These are phyloP conservation scores for Ambrosiella xylebori DNA, from an alignment of 2,329 filamentous ascomycete genomes.

Conservation along the genomic window DNA sequence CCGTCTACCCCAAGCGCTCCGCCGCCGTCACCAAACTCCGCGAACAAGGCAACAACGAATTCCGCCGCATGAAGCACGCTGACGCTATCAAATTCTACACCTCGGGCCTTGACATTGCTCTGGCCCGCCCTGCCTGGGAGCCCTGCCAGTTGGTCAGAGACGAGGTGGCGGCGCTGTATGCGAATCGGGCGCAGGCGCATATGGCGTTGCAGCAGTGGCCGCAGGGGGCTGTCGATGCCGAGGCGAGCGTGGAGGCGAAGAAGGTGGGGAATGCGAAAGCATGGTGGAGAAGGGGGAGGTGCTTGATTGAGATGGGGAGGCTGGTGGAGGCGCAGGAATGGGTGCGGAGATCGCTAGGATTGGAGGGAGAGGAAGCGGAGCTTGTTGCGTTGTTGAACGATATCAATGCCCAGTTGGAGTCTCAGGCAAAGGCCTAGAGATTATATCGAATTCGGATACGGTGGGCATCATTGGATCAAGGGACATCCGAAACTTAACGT, in stretches of 20 bases:
- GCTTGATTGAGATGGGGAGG: conserved; percentile 78
- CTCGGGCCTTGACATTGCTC: conserved; percentile 79
- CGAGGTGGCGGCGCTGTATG: conserved; percentile 62
- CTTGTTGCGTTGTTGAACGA: conserved; percentile 47
- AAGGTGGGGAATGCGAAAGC: conserved; percentile 78
- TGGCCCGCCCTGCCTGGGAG: conserved; percentile 72
- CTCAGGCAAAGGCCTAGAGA: conserved; percentile 16
- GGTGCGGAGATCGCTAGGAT: conserved; percentile 61
- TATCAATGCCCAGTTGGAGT: conserved; percentile 31
- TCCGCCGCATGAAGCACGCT: conserved; percentile 56
- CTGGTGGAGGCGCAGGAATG: conserved; percentile 68
- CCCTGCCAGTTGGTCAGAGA: conserved; percentile 67
- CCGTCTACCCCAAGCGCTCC: conserved; percentile 81
- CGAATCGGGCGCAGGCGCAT: conserved; percentile 78
- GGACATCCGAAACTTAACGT: background rate
- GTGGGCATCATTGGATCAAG: background rate
- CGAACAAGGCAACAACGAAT: conserved; percentile 68
- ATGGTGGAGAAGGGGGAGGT: conserved; percentile 79
- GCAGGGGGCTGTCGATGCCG: conserved; percentile 73
- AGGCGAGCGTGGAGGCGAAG: conserved; percentile 76
- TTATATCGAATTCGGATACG: background rate
- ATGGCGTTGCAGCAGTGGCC: conserved; percentile 72
- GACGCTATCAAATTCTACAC: conserved; percentile 71
- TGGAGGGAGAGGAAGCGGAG: conserved; percentile 56
- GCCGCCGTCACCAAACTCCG: conserved; percentile 81